Conservation (phyloP, 305 asterid genomes). For the Ilex paraguariensis region DNA sequence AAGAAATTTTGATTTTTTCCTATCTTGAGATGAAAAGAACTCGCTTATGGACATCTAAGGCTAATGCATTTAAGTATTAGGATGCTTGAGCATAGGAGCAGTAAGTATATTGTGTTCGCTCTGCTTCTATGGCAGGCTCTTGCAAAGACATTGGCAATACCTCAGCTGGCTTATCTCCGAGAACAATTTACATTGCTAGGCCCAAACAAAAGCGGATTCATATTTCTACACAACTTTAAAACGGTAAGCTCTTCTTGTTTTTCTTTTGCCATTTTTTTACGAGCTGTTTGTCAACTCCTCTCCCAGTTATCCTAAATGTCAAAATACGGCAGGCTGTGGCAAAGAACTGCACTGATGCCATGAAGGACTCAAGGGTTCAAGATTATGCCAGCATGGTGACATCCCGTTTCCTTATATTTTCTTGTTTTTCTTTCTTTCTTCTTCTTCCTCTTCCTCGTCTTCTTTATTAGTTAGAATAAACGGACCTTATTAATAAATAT, state of each 20-base stretch:
- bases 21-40: too few species aligned
- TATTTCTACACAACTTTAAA: constrained; percentile 49
- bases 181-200: constrained; percentile 55
- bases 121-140: constrained; percentile 32
- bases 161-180: constrained; percentile 53
- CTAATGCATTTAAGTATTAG: too few species aligned
- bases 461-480: too few species aligned
- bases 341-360: constrained; percentile 79
- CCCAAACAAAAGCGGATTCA: constrained; percentile 51
- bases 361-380: constrained; percentile 83
- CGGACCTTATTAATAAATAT: too few species aligned
- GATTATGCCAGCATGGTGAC: constrained; percentile 78
- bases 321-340: constrained; percentile 49
- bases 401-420: too few species aligned
- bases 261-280: neutral
- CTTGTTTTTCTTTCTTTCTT: constrained; percentile 3
- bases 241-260: constrained; percentile 23
- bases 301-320: neutral
- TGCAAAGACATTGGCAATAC: constrained; percentile 46
- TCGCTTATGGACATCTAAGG: too few species aligned
- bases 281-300: neutral
- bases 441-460: constrained; percentile 1
- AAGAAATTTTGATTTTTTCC: too few species aligned
- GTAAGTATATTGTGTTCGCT: neutral
- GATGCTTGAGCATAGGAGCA: too few species aligned